Conservation (phyloP, 768 basidiomycete species). For the Rickenella mellea region DNA sequence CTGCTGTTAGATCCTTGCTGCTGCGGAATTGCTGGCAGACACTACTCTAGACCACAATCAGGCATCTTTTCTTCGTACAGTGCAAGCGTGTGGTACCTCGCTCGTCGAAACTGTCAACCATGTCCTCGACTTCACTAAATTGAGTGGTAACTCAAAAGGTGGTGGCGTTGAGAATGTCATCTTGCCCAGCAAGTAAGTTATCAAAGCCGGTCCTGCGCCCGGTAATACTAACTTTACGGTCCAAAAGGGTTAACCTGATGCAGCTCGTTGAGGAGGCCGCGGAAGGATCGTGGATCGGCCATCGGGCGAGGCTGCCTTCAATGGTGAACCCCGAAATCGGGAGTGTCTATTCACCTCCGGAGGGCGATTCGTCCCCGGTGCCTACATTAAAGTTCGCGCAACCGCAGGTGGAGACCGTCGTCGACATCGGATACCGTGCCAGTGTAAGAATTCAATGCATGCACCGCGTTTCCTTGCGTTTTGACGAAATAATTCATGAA, state of each 20-base stretch:
- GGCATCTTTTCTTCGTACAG: constrained; percentile 80
- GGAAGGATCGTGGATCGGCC: constrained; percentile 91
- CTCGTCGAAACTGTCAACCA: constrained; percentile 96
- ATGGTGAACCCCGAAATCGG: constrained; percentile 73
- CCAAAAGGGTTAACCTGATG: constrained; percentile 58
- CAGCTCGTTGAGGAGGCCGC: constrained; percentile 83
- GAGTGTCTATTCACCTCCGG: constrained; percentile 84
- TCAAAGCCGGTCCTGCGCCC: not conserved
- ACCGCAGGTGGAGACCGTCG: constrained; percentile 68
- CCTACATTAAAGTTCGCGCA: constrained; percentile 22
- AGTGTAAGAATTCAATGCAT: constrained; percentile 41
- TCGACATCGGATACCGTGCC: constrained; percentile 71
- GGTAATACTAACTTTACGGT: not conserved
- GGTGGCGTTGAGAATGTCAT: constrained; percentile 75
- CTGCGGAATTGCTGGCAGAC: constrained; percentile 84
- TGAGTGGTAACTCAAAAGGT: constrained; percentile 76
- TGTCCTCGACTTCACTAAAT: constrained; percentile 91
- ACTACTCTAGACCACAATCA: constrained; percentile 78
- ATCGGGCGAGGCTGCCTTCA: constrained; percentile 67
- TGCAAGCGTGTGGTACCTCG: constrained; percentile 92
- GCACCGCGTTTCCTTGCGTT: not conserved
- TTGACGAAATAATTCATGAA: constrained; percentile 17
- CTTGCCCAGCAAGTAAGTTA: constrained; percentile 48
- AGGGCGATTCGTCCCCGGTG: constrained; percentile 34
- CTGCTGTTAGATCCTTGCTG: constrained; percentile 63